Conservation (phyloP, 495 filamentous ascomycete genomes). For the Venustampulla echinocandica region DNA sequence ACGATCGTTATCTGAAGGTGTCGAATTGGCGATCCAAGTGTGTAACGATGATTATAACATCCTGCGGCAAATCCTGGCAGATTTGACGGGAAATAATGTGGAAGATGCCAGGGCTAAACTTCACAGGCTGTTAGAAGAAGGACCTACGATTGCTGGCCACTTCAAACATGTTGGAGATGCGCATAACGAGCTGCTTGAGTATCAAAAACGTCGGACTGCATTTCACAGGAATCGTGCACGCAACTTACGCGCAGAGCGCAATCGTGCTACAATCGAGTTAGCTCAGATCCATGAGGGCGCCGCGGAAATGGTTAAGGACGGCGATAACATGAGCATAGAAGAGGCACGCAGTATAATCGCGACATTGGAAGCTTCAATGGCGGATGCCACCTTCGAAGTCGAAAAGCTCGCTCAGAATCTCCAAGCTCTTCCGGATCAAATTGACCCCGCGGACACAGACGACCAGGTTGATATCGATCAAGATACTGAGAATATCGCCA, state of each 20-base stretch:
- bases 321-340: neutral
- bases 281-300: neutral
- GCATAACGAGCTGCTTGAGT: neutral
- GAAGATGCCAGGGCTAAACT: neutral
- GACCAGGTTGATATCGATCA: neutral
- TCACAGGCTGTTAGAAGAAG: neutral
- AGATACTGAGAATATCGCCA: neutral
- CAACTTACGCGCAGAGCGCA: neutral
- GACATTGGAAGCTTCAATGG: neutral
- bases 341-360: neutral
- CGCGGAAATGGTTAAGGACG: neutral
- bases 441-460: neutral
- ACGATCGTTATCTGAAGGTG: too few species aligned
- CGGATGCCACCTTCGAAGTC: neutral
- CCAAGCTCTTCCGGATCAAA: neutral
- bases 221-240: neutral
- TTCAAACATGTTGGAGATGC: neutral
- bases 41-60: too few species aligned
- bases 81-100: neutral
- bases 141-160: neutral
- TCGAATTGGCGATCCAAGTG: too few species aligned
- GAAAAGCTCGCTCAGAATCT: neutral
- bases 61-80: too few species aligned
- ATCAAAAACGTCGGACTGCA: neutral
- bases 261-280: neutral